phyloP scores from a whole-genome alignment of 1,139 yeast genomes.

The Pichia sp. region DNA sequence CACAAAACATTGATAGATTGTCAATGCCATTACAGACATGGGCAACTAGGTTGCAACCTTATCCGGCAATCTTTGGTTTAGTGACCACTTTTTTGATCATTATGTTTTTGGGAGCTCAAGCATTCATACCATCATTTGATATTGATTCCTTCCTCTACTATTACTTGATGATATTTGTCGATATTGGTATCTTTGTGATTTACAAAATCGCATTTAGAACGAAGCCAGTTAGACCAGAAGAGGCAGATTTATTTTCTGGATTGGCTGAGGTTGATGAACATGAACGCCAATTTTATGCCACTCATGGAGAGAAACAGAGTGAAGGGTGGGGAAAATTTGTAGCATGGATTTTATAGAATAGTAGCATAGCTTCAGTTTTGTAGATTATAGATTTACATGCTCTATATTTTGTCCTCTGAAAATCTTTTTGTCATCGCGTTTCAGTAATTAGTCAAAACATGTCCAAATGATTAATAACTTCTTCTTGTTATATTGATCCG shows the following conservation, averaged over 20 bases:
- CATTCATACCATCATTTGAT: conserved; percentile 41
- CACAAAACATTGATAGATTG: conserved; percentile 36
- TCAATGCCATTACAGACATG: conserved; percentile 39
- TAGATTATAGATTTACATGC: too few relatives aligned
- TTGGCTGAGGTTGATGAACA: conserved; percentile 27
- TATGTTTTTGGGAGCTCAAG: conserved; percentile 40
- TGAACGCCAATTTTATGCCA: conserved; percentile 14
- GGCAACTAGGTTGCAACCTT: conserved; percentile 39
- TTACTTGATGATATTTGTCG: conserved; percentile 41
- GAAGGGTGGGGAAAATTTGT: conserved; percentile 4
- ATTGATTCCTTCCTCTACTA: conserved; percentile 41
- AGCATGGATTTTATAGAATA: neutral
- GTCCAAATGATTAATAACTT: too few relatives aligned
- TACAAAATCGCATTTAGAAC: conserved; percentile 44
- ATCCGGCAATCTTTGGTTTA: conserved; percentile 38
- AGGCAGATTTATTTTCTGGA: conserved; percentile 40
- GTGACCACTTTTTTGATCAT: conserved; percentile 31
- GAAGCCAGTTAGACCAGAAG: conserved; percentile 37
- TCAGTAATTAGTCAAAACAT: too few relatives aligned
- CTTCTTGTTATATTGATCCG: too few relatives aligned
- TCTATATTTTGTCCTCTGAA: too few relatives aligned
- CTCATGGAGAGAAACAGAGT: neutral
- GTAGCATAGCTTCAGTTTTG: too few relatives aligned
- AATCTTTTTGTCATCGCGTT: too few relatives aligned
- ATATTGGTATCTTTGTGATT: conserved; percentile 32